Evolutionary conservation across 306 rosid genomes (phyloP), one percentile per base, ranked within the genome.

Genomic region (Vachellia collinsii): DNA sequence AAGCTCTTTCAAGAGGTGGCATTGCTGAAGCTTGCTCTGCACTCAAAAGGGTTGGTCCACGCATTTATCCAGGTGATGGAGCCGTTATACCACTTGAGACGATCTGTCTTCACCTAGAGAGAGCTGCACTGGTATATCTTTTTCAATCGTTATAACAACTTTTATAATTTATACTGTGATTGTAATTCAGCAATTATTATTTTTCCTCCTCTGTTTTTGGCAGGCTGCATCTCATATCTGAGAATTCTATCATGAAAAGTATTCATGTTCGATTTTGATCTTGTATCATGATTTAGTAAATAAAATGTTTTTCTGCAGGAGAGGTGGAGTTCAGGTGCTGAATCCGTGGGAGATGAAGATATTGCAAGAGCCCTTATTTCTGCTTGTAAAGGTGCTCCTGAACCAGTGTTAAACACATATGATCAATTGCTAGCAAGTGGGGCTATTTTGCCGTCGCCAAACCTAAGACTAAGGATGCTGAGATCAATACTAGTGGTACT

Each of bases 371-470:
- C 97, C 75, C 91, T 95, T 80, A 90, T 95, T 77, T 91, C 90
- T 82, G 97, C 95, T 61, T 95, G 99, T 85, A 95, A 92, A 88
- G 97, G 97, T 78, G 97, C 99, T 51, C 90, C 92, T 34, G 99
- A 95, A 85, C 99, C 97, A 68, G 96, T 95, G 43, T 76, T 92
- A 91, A 95, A 89, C 73, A 85, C 97, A 82, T 95, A 95, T 23
- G 97, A 95, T 72, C 97, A 91, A 83, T 85, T 95, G 84, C 82
- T 95, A 78, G 88, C 97, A 61, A 93, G 85, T 63, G 97, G 99
- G 68, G 96, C 94, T 47, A 86, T 95, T 84, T 80, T 95, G 79
- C 96, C 99, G 6, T 93, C 99, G 11, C 90, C 95, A 67, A 93
- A 90, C 81, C 92, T 95, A 71, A 90, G 96, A 83, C 75, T 95